Conservation (phyloP, 352 stramenopile species). For the Globisporangium ultimum region DNA sequence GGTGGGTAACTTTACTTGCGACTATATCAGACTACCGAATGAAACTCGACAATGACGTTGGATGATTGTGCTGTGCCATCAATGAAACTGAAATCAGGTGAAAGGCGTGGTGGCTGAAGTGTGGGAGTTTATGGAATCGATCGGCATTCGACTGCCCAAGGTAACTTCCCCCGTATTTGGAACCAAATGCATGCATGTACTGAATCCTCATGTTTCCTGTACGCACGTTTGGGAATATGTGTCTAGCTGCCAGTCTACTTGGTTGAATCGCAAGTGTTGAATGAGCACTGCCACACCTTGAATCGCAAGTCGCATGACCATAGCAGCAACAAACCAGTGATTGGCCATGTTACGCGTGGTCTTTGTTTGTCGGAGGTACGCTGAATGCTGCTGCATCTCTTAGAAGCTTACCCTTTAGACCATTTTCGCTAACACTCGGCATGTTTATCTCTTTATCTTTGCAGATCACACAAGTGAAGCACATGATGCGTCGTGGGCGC, state of each 20-base stretch:
- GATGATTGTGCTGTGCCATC: background rate
- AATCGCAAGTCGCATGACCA: conserved; percentile 21
- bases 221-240: background rate
- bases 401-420: background rate
- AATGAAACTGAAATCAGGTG: conserved; percentile 11
- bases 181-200: no score
- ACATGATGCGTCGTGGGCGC: conserved; percentile 42
- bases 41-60: no score
- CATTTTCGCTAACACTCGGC: background rate
- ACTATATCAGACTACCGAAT: no score
- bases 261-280: conserved; percentile 52
- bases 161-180: conserved; percentile 10
- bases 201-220: background rate
- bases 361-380: conserved; percentile 45
- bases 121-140: conserved; percentile 64
- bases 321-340: conserved; percentile 25
- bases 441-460: background rate
- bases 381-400: background rate
- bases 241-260: conserved; percentile 60
- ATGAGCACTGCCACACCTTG: conserved; percentile 34
- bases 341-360: conserved; percentile 42
- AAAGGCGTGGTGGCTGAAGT: conserved; percentile 52
- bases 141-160: conserved; percentile 60
- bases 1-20: conserved; percentile 15
- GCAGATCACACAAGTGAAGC: conserved; percentile 38